Evolutionary conservation across 441 rosid genomes (phyloP).

Genomic region (Raphanus hybrid): DNA sequence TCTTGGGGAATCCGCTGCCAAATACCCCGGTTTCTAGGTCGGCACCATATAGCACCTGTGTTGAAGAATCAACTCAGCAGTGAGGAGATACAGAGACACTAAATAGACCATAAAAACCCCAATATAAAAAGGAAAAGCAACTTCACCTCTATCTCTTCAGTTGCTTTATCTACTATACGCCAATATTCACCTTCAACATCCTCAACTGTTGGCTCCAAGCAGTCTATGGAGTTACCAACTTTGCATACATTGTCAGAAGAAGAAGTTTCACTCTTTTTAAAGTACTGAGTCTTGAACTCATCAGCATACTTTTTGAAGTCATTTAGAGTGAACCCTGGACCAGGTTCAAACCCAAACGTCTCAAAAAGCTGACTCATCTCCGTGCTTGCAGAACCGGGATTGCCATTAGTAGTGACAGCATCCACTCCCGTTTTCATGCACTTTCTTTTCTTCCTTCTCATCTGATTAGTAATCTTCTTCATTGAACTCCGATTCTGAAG

Average conservation of each 20-base stretch:
- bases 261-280: too few species aligned
- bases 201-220: conserved; percentile 71
- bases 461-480: conserved; percentile 69
- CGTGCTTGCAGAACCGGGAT: conserved; percentile 48
- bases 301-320: too few species aligned
- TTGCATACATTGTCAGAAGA: conserved; percentile 37
- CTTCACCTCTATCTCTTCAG: conserved; percentile 92
- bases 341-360: conserved; percentile 95
- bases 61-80: conserved; percentile 28
- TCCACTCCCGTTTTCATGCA: conserved; percentile 70
- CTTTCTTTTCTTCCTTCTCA: conserved; percentile 81
- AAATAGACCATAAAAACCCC: conserved; percentile 8
- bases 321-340: conserved; percentile 77
- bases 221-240: conserved; percentile 39
- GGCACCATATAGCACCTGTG: conserved; percentile 97
- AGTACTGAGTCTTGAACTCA: too few species aligned
- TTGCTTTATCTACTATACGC: conserved; percentile 97
- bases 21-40: conserved; percentile 97
- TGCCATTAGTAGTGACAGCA: conserved; percentile 53
- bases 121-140: background rate
- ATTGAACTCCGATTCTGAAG: conserved; percentile 90
- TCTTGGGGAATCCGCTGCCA: conserved; percentile 97
- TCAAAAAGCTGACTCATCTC: conserved; percentile 62
- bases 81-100: conserved; percentile 21
- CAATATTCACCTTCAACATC: conserved; percentile 98